phyloP scores from a whole-genome alignment of 1,284 basidiomycete genomes.

The Pseudozyma hubeiensis region DNA sequence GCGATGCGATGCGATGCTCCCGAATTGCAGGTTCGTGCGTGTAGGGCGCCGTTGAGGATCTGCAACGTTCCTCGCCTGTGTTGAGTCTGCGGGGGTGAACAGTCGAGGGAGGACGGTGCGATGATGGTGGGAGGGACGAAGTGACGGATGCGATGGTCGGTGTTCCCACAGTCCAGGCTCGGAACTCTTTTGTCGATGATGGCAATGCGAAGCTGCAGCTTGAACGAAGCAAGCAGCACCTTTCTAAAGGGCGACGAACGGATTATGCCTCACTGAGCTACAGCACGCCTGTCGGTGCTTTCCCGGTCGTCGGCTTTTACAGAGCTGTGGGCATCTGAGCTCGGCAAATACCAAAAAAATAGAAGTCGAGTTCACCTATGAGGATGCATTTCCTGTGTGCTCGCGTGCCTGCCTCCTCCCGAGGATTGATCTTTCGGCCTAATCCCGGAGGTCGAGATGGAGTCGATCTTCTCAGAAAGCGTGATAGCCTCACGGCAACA shows the following conservation, averaged over 20 bases:
- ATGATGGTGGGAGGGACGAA: neutral
- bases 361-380: too few relatives aligned
- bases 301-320: constrained; percentile 9
- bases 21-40: neutral
- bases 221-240: neutral
- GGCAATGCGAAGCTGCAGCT: constrained; percentile 7
- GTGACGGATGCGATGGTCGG: neutral
- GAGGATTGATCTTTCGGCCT: neutral
- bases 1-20: too few relatives aligned
- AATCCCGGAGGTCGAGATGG: too few relatives aligned
- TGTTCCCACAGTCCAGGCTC: neutral
- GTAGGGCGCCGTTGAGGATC: constrained; percentile 3
- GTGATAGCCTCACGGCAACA: too few relatives aligned
- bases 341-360: neutral
- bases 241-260: neutral
- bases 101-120: neutral
- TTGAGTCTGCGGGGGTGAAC: neutral
- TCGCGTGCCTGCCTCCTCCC: neutral
- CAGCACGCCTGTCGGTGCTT: constrained; percentile 4
- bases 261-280: neutral
- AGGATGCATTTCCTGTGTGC: too few relatives aligned
- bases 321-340: neutral
- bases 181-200: neutral
- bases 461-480: too few relatives aligned
- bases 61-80: neutral